phyloP scores from a whole-genome alignment of 768 basidiomycete genomes.

The Scleroderma bovista region DNA sequence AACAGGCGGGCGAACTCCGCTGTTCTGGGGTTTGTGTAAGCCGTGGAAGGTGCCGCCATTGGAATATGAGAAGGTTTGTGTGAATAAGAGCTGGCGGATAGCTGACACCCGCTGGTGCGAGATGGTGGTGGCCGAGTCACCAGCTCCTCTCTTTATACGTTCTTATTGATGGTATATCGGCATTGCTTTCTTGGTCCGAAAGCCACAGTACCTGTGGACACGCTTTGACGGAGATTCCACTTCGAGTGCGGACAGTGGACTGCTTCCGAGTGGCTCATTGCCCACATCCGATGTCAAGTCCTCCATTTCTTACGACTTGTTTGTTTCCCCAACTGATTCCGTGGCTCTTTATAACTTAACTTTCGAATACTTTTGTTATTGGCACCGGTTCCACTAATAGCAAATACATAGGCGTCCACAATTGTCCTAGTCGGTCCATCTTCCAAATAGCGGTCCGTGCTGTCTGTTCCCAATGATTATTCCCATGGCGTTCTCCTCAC shows the following conservation, averaged over 20 bases:
- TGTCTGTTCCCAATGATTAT: not conserved
- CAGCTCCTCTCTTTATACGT: constrained; percentile 14
- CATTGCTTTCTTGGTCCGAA: constrained; percentile 3
- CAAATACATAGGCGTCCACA: not conserved
- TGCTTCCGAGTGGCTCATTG: constrained; percentile 19
- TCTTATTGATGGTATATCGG: constrained; percentile 6
- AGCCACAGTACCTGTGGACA: not conserved
- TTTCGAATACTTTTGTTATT: not conserved
- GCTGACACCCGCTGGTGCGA: not conserved
- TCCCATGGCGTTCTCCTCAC: constrained; percentile 41
- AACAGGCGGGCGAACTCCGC: constrained; percentile 52
- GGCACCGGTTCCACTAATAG: not conserved
- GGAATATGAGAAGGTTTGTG: not conserved
- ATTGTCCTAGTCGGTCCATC: not conserved
- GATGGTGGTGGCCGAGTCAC: constrained; percentile 1
- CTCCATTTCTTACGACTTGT: not conserved
- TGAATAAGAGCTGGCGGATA: constrained; percentile 1
- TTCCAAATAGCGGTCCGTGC: too few species aligned
- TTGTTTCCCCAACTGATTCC: not conserved
- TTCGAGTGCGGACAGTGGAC: constrained; percentile 6
- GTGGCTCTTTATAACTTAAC: not conserved
- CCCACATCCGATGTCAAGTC: not conserved
- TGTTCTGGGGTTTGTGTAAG: constrained; percentile 33
- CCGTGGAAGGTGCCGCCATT: constrained; percentile 17
- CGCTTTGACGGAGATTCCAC: not conserved